These are phyloP conservation scores for Cladosporium phlei DNA, from an alignment of 2,329 filamentous ascomycete species.

Conservation along the genomic window DNA sequence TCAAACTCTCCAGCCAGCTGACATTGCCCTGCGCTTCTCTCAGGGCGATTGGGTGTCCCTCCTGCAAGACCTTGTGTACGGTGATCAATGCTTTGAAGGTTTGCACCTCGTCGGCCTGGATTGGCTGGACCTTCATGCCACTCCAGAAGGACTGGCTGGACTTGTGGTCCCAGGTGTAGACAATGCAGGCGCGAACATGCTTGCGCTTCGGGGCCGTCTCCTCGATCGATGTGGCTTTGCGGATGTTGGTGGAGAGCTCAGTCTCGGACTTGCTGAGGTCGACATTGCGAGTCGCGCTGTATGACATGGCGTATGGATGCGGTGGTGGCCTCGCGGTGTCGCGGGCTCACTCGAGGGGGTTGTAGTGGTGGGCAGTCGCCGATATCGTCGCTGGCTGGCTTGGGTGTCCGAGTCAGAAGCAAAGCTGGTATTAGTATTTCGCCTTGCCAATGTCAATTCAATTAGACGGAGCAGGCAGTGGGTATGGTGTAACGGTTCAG, in stretches of 20 bases:
- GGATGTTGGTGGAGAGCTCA: slow-evolving; percentile 62
- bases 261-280: slow-evolving; percentile 63
- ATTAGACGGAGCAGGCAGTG: too few species aligned
- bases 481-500: too few species aligned
- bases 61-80: slow-evolving; percentile 94
- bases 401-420: too few species aligned
- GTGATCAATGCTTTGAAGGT: slow-evolving; percentile 98
- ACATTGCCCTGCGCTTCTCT: slow-evolving; percentile 85
- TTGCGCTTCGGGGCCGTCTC: slow-evolving; percentile 73
- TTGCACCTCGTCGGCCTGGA: slow-evolving; percentile 95
- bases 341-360: neutral
- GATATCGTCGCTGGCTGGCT: neutral
- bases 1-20: slow-evolving; percentile 88
- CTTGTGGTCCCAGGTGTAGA: slow-evolving; percentile 99
- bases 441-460: too few species aligned
- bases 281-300: slow-evolving; percentile 49
- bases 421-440: too few species aligned
- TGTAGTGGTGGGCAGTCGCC: neutral
- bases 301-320: slow-evolving; percentile 17
- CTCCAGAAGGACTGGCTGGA: slow-evolving; percentile 93
- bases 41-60: slow-evolving; percentile 83
- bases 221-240: slow-evolving; percentile 57
- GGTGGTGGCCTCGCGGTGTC: slow-evolving; percentile 3
- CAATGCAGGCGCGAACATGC: slow-evolving; percentile 96
- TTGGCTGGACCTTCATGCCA: slow-evolving; percentile 99